Percentiles rank a stretch among this genome's conserved stretches.
Conservation (phyloP, 1,139 yeast genomes). For the Saccharomycopsis hybrid region DNA sequence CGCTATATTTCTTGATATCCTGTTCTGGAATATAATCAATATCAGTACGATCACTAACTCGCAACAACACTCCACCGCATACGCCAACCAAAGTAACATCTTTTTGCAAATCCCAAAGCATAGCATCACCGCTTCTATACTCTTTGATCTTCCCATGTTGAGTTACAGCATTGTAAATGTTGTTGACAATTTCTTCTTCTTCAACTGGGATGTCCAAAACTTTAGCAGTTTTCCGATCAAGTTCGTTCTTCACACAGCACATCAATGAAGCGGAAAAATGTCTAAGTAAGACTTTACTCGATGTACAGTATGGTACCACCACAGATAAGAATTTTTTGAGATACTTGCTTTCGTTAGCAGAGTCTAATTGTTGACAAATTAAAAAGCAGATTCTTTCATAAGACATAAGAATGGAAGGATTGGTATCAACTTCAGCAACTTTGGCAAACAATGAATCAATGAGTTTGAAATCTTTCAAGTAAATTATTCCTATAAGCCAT, state of each 20-base stretch:
- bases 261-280: slow-evolving; percentile 79
- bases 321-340: slow-evolving; percentile 30
- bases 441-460: slow-evolving; percentile 28
- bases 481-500: slow-evolving; percentile 58
- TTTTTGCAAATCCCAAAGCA: slow-evolving; percentile 60
- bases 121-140: slow-evolving; percentile 73
- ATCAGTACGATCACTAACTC: slow-evolving; percentile 48
- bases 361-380: slow-evolving; percentile 30
- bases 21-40: slow-evolving; percentile 41
- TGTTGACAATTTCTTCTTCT: slow-evolving; percentile 28
- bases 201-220: slow-evolving; percentile 1
- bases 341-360: slow-evolving; percentile 20
- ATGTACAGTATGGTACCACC: slow-evolving; percentile 65
- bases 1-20: slow-evolving; percentile 30
- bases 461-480: slow-evolving; percentile 28
- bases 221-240: slow-evolving; percentile 27
- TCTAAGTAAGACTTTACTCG: slow-evolving; percentile 74
- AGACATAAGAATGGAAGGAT: slow-evolving; percentile 53
- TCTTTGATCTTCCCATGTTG: slow-evolving; percentile 51
- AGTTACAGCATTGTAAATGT: slow-evolving; percentile 38
- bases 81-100: slow-evolving; percentile 63
- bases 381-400: slow-evolving; percentile 57
- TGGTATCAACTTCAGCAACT: slow-evolving; percentile 28
- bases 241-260: slow-evolving; percentile 43
- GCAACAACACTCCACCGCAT: slow-evolving; percentile 67